phyloP scores from a whole-genome alignment of 768 basidiomycete species.

The Gymnopilus junonius region DNA sequence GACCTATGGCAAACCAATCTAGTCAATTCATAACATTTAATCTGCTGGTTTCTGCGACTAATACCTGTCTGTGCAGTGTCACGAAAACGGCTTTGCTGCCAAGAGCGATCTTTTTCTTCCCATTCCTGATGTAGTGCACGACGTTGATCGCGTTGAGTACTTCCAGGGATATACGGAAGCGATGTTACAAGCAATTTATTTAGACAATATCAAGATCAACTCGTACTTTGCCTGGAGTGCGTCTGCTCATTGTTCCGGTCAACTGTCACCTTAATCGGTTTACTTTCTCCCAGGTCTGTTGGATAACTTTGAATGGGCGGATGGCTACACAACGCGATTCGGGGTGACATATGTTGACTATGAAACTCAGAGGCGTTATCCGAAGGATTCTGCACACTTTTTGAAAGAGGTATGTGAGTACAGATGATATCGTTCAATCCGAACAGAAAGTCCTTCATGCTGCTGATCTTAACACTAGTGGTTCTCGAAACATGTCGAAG shows the following conservation, averaged over 20 bases:
- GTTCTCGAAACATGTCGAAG: background rate
- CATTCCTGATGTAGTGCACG: conserved; percentile 51
- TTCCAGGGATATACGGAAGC: conserved; percentile 58
- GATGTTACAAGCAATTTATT: conserved; percentile 53
- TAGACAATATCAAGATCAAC: conserved; percentile 62
- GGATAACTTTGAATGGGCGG: conserved; percentile 78
- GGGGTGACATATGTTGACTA: conserved; percentile 75
- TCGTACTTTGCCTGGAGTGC: conserved; percentile 72
- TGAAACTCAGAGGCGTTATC: conserved; percentile 61
- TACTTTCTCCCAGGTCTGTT: conserved; percentile 48
- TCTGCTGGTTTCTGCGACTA: background rate
- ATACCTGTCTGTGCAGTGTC: conserved; percentile 39
- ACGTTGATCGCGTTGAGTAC: conserved; percentile 65
- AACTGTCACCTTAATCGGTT: background rate
- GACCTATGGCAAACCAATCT: conserved; percentile 54
- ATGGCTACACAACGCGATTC: conserved; percentile 69
- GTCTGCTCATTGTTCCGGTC: conserved; percentile 21
- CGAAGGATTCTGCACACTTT: conserved; percentile 63
- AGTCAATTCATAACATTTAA: conserved; percentile 38
- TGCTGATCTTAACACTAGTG: background rate
- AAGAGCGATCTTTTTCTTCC: conserved; percentile 56
- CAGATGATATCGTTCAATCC: background rate
- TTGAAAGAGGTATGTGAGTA: conserved; percentile 42
- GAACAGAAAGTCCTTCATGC: background rate
- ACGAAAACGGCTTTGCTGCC: conserved; percentile 76